A percentile compares a stretch with the other conserved stretches of the same genome.
Conservation (phyloP, 805 yeast genomes). For the Kluyveromyces dobzhanskii region DNA sequence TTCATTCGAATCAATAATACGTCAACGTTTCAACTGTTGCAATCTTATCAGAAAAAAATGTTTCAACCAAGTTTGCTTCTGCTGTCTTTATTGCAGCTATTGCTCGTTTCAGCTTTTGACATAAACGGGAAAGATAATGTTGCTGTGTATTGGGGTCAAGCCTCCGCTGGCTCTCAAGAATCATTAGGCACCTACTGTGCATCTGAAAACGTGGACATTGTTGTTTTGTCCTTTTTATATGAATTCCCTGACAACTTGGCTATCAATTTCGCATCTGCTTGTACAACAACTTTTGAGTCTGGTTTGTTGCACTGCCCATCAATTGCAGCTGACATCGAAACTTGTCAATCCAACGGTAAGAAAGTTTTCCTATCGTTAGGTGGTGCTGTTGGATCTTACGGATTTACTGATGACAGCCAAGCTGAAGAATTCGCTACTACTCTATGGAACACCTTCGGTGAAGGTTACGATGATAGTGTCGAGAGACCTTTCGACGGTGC, state of each 20-base stretch:
- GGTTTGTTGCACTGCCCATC: constrained; percentile 39
- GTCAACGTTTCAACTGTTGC: too few relatives aligned
- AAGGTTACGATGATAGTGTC: constrained; percentile 39
- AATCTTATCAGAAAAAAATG: not conserved
- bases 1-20: too few relatives aligned
- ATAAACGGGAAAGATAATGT: constrained; percentile 44
- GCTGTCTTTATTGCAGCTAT: constrained; percentile 2
- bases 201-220: constrained; percentile 59
- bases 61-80: not conserved
- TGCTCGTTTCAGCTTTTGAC: constrained; percentile 24
- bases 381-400: constrained; percentile 77
- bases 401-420: constrained; percentile 74
- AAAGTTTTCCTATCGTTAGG: constrained; percentile 66
- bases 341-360: constrained; percentile 75
- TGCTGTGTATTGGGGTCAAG: constrained; percentile 88
- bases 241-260: constrained; percentile 44
- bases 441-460: constrained; percentile 57
- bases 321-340: constrained; percentile 59
- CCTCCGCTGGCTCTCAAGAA: constrained; percentile 54
- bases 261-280: constrained; percentile 52
- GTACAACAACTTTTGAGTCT: constrained; percentile 32
- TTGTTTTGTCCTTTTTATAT: constrained; percentile 61
- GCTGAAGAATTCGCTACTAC: constrained; percentile 56
- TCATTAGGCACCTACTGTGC: constrained; percentile 50
- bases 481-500: constrained; percentile 68